Percentiles rank a stretch among this genome's conserved stretches.
These are phyloP conservation scores for Pseudisothecium myosuroides DNA, from an alignment of 225 moss, liverwort and hornwort species.

Conservation along the genomic window DNA sequence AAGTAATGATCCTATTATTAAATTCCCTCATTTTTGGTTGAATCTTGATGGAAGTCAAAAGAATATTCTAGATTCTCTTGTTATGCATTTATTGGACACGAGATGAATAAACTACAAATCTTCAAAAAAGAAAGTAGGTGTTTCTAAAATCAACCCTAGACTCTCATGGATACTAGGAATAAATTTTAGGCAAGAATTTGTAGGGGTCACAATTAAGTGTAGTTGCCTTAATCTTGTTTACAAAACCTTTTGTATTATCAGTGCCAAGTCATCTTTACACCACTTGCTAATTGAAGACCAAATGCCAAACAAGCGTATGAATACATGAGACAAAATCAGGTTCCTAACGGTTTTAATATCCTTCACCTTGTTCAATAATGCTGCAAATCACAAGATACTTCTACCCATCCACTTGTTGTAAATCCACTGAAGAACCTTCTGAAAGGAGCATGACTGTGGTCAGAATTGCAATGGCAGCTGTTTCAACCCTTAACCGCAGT, in stretches of 20 bases:
- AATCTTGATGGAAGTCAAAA: background rate
- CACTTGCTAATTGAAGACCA: background rate
- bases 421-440: background rate
- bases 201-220: background rate
- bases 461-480: conserved; percentile 73
- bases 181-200: background rate
- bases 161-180: background rate
- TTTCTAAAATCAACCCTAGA: background rate
- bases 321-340: background rate
- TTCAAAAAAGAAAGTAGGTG: background rate
- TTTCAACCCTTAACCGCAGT: conserved; percentile 72
- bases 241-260: background rate
- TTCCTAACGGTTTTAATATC: background rate
- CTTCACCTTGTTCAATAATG: background rate
- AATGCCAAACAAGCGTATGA: background rate
- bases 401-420: background rate
- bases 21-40: background rate
- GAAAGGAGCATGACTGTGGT: conserved; percentile 60
- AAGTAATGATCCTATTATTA: background rate
- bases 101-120: background rate
- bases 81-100: background rate
- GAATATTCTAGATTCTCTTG: background rate
- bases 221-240: background rate
- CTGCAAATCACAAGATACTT: background rate
- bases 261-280: background rate